Percentiles rank a stretch among this genome's conserved stretches.
Conservation (phyloP, 139 green algal species). For the Edaphochlamys debaryana region DNA sequence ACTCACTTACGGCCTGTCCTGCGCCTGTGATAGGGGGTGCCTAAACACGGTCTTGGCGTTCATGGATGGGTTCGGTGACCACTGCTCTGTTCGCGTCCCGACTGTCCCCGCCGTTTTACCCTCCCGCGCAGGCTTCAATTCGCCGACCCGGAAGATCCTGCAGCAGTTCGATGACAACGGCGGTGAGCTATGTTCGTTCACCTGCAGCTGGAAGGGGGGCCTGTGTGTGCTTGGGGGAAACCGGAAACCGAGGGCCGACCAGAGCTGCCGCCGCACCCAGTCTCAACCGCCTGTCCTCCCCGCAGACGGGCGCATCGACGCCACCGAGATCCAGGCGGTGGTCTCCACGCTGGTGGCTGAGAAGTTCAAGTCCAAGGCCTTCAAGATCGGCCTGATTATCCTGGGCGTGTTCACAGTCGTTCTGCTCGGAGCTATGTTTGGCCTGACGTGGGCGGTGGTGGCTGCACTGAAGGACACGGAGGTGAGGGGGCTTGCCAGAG, state of each 20-base stretch:
- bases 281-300: not conserved
- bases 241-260: not conserved
- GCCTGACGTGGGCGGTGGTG: slow-evolving; percentile 32
- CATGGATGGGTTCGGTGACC: not conserved
- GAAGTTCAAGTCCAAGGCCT: slow-evolving; percentile 33
- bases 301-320: slow-evolving; percentile 30
- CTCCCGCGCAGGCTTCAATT: not conserved
- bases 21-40: too few species aligned
- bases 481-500: too few species aligned
- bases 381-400: slow-evolving; percentile 29
- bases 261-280: too few species aligned
- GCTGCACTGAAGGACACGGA: slow-evolving; percentile 29
- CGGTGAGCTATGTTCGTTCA: not conserved
- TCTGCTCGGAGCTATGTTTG: slow-evolving; percentile 22
- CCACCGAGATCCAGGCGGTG: slow-evolving; percentile 22
- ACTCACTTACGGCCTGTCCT: too few species aligned
- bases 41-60: too few species aligned
- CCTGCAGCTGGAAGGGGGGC: not conserved
- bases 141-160: slow-evolving; percentile 2
- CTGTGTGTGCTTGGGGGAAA: too few species aligned
- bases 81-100: not conserved
- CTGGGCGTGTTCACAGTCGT: slow-evolving; percentile 13
- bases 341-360: slow-evolving; percentile 16
- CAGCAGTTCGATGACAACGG: slow-evolving; percentile 23
- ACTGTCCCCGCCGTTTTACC: not conserved